Base-by-base conservation (phyloP, 768 basidiomycete genomes). In the Mycena latifolia region DNA sequence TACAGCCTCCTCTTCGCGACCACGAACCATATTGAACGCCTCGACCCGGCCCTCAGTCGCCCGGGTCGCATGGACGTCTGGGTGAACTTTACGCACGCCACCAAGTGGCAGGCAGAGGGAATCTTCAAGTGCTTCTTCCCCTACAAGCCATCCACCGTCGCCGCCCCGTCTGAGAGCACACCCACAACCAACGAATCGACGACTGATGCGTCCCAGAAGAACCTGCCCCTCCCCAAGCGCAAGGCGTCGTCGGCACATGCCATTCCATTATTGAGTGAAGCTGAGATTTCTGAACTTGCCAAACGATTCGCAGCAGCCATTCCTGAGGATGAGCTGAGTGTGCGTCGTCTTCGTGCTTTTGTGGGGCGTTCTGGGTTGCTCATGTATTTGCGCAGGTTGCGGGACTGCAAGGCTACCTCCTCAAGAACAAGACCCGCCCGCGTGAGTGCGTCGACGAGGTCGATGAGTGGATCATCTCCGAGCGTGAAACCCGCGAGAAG, bases 91-190 rank as follows among this genome's bases (percentile, higher is more conserved):
- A 90, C 91, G 55, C 90, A 95, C 73, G 93, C 94, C 7, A 94
- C 92, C 10, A 95, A 93, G 77, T 95, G 92, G 92, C 94, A 95
- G 74, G 94, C 94, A 17, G 93, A 94, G 77, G 93, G 92, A 55
- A 93, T 95, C 75, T 95, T 94, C 88, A 94, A 94, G 76, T 94
- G 92, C 77, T 95, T 95, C 88, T 95, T 95, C 90, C 93, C 94
- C 4, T 90, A 77, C 77, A 88, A 82, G 69, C 80, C 85, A 3
- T 69, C 82, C 56, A 63, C 78, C 22, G 61, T 75, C 41, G 63
- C 71, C 18, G 55, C 67, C 10, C 65, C 67, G 24, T 24, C 71
- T n/a, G 24, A 77, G 70, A 61, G 77, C 61, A 50, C 69, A 14
- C 61, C 77, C 29, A 48, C 55, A 18, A 54, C 72, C n/a, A 61